phyloP scores from a whole-genome alignment of 116 monocot species.

The Zostera marina region DNA sequence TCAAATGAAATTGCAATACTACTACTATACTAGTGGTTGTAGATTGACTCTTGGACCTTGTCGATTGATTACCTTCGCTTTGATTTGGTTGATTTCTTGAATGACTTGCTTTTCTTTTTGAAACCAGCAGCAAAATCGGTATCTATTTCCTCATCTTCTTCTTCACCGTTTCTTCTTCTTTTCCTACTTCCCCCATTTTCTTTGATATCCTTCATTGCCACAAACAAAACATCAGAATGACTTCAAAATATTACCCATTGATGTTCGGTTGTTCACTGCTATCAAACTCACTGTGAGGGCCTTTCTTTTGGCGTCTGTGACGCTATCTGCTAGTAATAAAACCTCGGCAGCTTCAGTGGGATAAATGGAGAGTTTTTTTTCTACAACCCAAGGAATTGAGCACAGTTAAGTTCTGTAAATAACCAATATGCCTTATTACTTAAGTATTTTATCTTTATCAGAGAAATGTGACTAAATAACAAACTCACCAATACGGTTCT shows the following conservation, averaged over 20 bases:
- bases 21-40: no score
- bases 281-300: slow-evolving; percentile 28
- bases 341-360: slow-evolving; percentile 33
- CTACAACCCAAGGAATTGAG: slow-evolving; percentile 16
- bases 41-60: no score
- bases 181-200: slow-evolving; percentile 21
- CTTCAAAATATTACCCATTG: background rate
- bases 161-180: slow-evolving; percentile 26
- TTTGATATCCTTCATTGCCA: slow-evolving; percentile 27
- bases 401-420: background rate
- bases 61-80: slow-evolving; percentile 8
- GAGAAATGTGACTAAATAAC: background rate
- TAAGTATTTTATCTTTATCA: background rate
- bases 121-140: slow-evolving; percentile 6
- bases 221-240: background rate
- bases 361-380: slow-evolving; percentile 35
- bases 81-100: slow-evolving; percentile 7
- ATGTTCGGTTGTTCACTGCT: no score
- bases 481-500: slow-evolving; percentile 50
- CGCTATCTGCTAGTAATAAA: slow-evolving; percentile 27
- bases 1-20: no score
- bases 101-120: slow-evolving; percentile 3
- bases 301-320: slow-evolving; percentile 49
- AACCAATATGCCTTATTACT: no score
- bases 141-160: slow-evolving; percentile 38